A percentile compares a stretch with the other conserved stretches of the same genome.
Conservation (phyloP, 2,329 filamentous ascomycete genomes). For the Massarina eburnea region DNA sequence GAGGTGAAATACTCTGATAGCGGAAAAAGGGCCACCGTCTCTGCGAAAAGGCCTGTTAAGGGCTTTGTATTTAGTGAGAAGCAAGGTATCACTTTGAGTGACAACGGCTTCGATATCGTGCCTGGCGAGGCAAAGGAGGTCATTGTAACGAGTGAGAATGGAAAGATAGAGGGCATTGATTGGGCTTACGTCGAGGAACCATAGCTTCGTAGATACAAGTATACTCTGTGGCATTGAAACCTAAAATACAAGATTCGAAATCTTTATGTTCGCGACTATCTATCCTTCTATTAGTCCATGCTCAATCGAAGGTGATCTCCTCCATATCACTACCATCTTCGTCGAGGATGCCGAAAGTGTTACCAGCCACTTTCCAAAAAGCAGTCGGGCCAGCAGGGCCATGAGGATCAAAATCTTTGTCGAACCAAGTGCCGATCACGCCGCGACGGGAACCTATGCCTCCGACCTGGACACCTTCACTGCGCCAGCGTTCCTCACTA, state of each 20-base stretch:
- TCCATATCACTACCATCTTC: slow-evolving; percentile 13
- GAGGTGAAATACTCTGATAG: slow-evolving; percentile 10
- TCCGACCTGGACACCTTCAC: slow-evolving; percentile 74
- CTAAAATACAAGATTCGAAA: not conserved
- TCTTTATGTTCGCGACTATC: too few relatives aligned
- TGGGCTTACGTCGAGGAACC: slow-evolving; percentile 26
- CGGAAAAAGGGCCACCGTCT: slow-evolving; percentile 8
- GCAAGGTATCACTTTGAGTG: slow-evolving; percentile 18
- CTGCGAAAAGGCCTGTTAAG: slow-evolving; percentile 19
- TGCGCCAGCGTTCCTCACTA: slow-evolving; percentile 73
- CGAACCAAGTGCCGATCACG: slow-evolving; percentile 76
- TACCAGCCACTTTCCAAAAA: slow-evolving; percentile 74
- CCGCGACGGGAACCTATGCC: slow-evolving; percentile 66
- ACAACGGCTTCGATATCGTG: slow-evolving; percentile 33
- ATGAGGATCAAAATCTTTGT: slow-evolving; percentile 67
- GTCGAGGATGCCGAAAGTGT: slow-evolving; percentile 1
- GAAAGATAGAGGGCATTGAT: slow-evolving; percentile 8
- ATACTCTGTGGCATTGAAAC: not conserved
- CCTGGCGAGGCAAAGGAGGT: slow-evolving; percentile 22
- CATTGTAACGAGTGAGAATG: slow-evolving; percentile 8
- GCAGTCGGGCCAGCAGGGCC: slow-evolving; percentile 74
- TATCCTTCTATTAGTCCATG: too few relatives aligned
- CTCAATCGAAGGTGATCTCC: too few relatives aligned
- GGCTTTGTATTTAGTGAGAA: slow-evolving; percentile 24
- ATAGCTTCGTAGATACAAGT: not conserved